Evolutionary conservation across 2,329 filamentous ascomycete genomes (phyloP).

Genomic region (Trichoderma sp.): DNA sequence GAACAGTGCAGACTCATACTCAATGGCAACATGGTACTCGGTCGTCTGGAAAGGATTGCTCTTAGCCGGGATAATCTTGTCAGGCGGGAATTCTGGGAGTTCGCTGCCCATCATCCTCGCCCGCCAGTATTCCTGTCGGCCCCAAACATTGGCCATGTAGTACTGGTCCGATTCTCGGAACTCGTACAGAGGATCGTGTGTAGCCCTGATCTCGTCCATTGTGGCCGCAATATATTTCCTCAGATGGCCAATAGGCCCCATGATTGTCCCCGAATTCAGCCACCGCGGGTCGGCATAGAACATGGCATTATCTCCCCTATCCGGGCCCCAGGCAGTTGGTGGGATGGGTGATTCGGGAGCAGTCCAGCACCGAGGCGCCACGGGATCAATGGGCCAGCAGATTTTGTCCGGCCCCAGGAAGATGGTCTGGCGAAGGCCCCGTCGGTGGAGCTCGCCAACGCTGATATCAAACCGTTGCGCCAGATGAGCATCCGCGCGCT

Average conservation of each 20-base stretch:
- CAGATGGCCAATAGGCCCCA: conserved; percentile 42
- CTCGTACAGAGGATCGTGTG: conserved; percentile 37
- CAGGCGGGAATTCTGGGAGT: conserved; percentile 26
- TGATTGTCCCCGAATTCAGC: conserved; percentile 51
- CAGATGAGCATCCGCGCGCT: conserved; percentile 56
- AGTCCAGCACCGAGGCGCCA: conserved; percentile 44
- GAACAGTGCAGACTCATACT: conserved; percentile 45
- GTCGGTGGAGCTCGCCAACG: conserved; percentile 35
- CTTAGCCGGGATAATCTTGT: conserved; percentile 31
- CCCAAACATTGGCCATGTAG: conserved; percentile 47
- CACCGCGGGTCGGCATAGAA: conserved; percentile 41
- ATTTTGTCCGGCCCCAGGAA: conserved; percentile 50
- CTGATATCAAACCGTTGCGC: conserved; percentile 50
- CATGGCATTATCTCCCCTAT: conserved; percentile 38
- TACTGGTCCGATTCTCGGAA: conserved; percentile 46
- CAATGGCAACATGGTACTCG: conserved; percentile 43
- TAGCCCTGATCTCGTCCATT: conserved; percentile 37
- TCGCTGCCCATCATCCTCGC: conserved; percentile 33
- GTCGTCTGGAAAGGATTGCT: conserved; percentile 29
- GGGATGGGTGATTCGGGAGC: conserved; percentile 41
- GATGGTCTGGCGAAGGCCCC: conserved; percentile 42
- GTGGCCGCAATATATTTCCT: conserved; percentile 33
- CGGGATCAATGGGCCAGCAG: conserved; percentile 44
- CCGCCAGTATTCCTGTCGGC: conserved; percentile 46
- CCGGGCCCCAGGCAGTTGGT: conserved; percentile 40